Evolutionary conservation across 2,329 filamentous ascomycete genomes (phyloP).

Genomic region (Apiospora rasikravindrae): DNA sequence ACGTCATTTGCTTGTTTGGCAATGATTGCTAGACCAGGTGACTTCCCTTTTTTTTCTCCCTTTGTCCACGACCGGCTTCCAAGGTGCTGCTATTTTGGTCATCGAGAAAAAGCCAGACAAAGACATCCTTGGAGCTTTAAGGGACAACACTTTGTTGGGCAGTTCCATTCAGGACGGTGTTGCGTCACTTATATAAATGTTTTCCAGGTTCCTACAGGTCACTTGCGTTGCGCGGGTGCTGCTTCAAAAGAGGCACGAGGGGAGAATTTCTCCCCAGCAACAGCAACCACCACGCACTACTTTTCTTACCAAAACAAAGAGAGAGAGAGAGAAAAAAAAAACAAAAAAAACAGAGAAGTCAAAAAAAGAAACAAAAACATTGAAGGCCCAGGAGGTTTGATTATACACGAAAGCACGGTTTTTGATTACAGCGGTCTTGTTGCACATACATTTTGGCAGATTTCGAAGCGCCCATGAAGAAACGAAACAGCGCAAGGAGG

Average conservation of each 20-base stretch:
- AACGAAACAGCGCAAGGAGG: not conserved
- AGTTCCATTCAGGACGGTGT: not conserved
- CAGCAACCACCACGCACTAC: not conserved
- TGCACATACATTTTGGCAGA: not conserved
- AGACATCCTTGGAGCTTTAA: not conserved
- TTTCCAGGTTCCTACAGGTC: not conserved
- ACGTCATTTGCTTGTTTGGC: not conserved
- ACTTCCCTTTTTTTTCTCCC: not conserved
- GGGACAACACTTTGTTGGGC: not conserved
- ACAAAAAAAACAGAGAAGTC: not conserved
- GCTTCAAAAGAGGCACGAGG: not conserved
- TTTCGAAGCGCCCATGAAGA: not conserved
- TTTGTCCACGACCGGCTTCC: not conserved
- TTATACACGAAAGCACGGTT: not conserved
- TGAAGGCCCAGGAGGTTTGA: not conserved
- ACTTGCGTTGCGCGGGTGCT: not conserved
- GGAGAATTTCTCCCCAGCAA: too few species aligned
- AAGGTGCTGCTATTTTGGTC: not conserved
- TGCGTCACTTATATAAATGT: not conserved
- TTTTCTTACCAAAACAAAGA: too few species aligned
- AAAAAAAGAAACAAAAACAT: not conserved
- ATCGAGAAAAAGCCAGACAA: not conserved
- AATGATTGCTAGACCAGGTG: not conserved
- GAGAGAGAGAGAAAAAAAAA: too few species aligned
- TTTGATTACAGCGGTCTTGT: not conserved